Evolutionary conservation across 1,139 yeast genomes (phyloP), one percentile per base, ranked within the genome.

Genomic region (Magnusiomyces ingens): DNA sequence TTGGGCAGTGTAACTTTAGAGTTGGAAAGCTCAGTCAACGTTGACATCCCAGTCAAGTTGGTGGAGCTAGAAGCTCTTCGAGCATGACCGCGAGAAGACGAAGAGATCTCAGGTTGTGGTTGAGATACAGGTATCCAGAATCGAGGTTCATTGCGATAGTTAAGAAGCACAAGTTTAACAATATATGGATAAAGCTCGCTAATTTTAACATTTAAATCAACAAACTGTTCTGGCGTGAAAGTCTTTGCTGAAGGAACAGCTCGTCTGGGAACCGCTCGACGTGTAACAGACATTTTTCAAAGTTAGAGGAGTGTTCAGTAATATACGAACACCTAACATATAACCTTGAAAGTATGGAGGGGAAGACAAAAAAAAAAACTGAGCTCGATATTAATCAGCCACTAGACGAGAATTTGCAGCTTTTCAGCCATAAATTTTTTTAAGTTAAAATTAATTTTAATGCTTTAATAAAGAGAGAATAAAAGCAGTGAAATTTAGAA

Each of bases 1-100:
- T 74, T 67, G 1, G 89, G 85, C 38, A 82, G 60, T 18, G 49
- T 36, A 2, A 42, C 49, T 35, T 50, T 52, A 17, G 46, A 48
- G n/a, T 54, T 38, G 15, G 43, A 48, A 3, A 55, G 50, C 26
- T 58, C 51, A 12, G 57, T 42, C 15, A 49, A 45, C n/a, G 36
- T 41, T 18, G 49, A 18, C 6, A 50, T 36, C n/a, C 42, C 50
- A 36, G 15, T 8, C 3, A 52, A 22, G 19, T 46, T 45, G 6
- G 51, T 42, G 12, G 32, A 43, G 32, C 32, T 26, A 18, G 57
- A 54, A 19, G 52, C 38, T 11, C 51, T 48, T n/a, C 57, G 53
- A 11, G 49, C 40, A 26, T 47, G 52, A 17, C 52, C 21, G 13
- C 49, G 43, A 3, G 41, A 12, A 10, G 38, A 26, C 10, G 37